Evolutionary conservation across 2,329 filamentous ascomycete genomes (phyloP).

Genomic region (Aspergillus sojae): DNA sequence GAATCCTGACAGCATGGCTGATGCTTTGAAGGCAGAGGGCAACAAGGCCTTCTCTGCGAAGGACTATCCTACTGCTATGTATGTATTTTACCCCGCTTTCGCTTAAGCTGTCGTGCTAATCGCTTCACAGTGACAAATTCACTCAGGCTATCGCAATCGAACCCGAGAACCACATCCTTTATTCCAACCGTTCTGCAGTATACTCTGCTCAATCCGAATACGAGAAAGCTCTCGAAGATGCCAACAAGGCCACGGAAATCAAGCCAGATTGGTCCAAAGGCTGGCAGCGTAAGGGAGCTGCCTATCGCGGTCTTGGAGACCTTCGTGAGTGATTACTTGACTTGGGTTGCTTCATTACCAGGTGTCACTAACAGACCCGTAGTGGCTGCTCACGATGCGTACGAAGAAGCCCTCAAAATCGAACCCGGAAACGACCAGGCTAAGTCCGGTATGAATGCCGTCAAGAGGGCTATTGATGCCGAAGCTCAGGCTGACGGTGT

Average conservation of each 20-base stretch:
- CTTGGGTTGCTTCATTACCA: not conserved
- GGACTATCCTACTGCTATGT: constrained; percentile 96
- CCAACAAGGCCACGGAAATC: constrained; percentile 87
- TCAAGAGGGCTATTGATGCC: constrained; percentile 83
- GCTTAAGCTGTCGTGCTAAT: constrained; percentile 15
- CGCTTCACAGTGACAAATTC: constrained; percentile 75
- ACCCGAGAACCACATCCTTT: constrained; percentile 90
- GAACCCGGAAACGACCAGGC: constrained; percentile 91
- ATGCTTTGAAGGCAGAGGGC: constrained; percentile 92
- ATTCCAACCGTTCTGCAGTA: constrained; percentile 89
- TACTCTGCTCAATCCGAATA: constrained; percentile 90
- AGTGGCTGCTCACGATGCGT: constrained; percentile 83
- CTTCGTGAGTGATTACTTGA: constrained; percentile 55
- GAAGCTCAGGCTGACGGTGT: constrained; percentile 67
- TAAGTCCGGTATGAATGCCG: constrained; percentile 81
- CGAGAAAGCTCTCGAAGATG: constrained; percentile 81
- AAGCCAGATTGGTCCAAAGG: constrained; percentile 99
- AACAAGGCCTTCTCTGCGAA: constrained; percentile 99
- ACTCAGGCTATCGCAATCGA: constrained; percentile 88
- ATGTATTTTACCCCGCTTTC: constrained; percentile 53
- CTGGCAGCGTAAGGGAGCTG: constrained; percentile 90
- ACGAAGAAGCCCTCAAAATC: constrained; percentile 89
- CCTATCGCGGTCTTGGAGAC: constrained; percentile 84
- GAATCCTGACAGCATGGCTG: constrained; percentile 57
- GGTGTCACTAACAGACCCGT: constrained; percentile 15